Percentiles rank a stretch among this genome's conserved stretches.
phyloP scores from a whole-genome alignment of 371 early-diverging fungal genomes.

The Mortierella sp. region DNA sequence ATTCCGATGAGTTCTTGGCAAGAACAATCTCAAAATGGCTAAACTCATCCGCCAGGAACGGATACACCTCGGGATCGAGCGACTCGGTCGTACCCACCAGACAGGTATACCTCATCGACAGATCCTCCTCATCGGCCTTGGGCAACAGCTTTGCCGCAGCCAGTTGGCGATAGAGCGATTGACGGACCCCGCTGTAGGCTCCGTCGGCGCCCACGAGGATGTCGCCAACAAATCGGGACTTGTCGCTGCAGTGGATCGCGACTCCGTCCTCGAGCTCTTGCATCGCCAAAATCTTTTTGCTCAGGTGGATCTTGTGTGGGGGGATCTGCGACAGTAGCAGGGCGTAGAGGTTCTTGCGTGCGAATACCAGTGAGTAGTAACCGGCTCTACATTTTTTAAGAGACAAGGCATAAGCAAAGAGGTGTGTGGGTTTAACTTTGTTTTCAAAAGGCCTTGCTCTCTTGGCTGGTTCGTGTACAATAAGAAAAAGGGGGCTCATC shows the following conservation, averaged over 20 bases:
- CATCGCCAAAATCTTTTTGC: constrained; percentile 34
- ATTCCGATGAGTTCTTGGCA: constrained; percentile 31
- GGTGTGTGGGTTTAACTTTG: neutral
- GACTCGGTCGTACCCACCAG: constrained; percentile 36
- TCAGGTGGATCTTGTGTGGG: constrained; percentile 38
- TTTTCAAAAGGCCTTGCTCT: neutral
- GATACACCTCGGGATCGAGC: constrained; percentile 18
- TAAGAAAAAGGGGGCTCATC: neutral
- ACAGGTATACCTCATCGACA: constrained; percentile 27
- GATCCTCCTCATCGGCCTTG: constrained; percentile 22
- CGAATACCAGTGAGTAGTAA: constrained; percentile 31
- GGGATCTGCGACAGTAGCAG: constrained; percentile 42
- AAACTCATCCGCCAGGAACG: constrained; percentile 12
- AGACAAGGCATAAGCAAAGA: neutral
- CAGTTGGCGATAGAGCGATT: constrained; percentile 33
- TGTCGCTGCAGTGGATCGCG: constrained; percentile 34
- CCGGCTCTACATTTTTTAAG: constrained; percentile 19
- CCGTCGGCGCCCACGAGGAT: constrained; percentile 52
- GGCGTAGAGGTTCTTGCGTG: constrained; percentile 31
- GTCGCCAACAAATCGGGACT: constrained; percentile 30
- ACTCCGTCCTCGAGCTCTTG: constrained; percentile 27
- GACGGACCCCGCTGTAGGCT: constrained; percentile 44
- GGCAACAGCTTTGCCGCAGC: constrained; percentile 19
- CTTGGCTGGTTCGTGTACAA: neutral
- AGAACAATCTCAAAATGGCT: constrained; percentile 39